These are phyloP conservation scores for Lasiosphaeriaceae sp. DNA, from an alignment of 495 filamentous ascomycete genomes.

Conservation along the genomic window DNA sequence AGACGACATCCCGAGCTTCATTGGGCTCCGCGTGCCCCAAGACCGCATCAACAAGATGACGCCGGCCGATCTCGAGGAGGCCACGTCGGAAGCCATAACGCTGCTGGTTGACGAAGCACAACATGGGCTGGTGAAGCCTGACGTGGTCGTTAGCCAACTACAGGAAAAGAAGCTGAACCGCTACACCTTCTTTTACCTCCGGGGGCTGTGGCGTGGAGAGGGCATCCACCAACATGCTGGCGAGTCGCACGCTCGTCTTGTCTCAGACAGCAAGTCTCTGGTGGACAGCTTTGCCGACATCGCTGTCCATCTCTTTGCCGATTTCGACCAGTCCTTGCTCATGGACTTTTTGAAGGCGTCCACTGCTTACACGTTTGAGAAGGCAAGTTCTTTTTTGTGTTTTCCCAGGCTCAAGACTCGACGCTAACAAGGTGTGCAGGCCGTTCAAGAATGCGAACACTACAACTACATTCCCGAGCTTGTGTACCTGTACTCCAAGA, in stretches of 20 bases:
- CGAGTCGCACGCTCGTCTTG: constrained; percentile 42
- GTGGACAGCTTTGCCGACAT: constrained; percentile 83
- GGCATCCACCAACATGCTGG: constrained; percentile 41
- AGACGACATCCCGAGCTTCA: constrained; percentile 84
- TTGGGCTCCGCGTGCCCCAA: constrained; percentile 77
- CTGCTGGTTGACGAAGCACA: constrained; percentile 88
- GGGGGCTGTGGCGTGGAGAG: constrained; percentile 76
- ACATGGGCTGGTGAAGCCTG: constrained; percentile 77
- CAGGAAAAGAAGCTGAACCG: constrained; percentile 48
- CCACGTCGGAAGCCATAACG: constrained; percentile 74
- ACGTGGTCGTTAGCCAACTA: constrained; percentile 74
- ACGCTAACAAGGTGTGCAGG: constrained; percentile 35
- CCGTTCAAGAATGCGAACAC: constrained; percentile 72
- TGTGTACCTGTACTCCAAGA: constrained; percentile 91
- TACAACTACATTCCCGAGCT: constrained; percentile 80
- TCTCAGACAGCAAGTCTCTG: constrained; percentile 64
- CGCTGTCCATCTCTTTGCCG: constrained; percentile 77
- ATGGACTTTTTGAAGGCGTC: constrained; percentile 85
- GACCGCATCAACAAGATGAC: constrained; percentile 64
- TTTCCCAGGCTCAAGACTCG: too few species aligned
- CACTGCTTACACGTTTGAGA: constrained; percentile 76
- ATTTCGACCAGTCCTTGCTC: constrained; percentile 72
- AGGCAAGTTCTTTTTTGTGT: constrained; percentile 29
- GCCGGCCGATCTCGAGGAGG: constrained; percentile 66
- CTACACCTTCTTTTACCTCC: constrained; percentile 92